These are phyloP conservation scores for Apiospora koreana DNA, from an alignment of 2,329 filamentous ascomycete species.

Conservation along the genomic window DNA sequence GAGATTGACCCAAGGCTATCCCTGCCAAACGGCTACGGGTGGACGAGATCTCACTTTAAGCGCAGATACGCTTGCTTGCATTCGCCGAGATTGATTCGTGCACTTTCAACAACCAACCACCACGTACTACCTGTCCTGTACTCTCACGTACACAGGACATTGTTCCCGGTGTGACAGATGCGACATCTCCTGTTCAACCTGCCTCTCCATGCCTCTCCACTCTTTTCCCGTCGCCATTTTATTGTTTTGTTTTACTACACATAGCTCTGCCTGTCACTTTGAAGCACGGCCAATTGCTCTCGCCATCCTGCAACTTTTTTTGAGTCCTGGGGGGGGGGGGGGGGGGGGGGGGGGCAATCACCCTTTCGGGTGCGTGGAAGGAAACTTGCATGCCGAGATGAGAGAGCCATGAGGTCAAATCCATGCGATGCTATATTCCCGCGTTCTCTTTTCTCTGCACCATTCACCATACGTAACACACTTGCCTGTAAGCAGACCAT, in stretches of 20 bases:
- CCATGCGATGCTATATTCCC: too few relatives aligned
- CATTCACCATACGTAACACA: not conserved
- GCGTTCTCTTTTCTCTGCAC: not conserved
- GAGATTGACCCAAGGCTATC: not conserved
- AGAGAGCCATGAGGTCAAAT: not conserved
- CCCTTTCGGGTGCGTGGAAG: not conserved
- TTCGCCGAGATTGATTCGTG: not conserved
- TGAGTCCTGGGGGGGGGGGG: too few relatives aligned
- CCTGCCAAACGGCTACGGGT: not conserved
- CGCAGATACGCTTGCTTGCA: slow-evolving; percentile 2
- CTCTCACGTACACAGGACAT: not conserved
- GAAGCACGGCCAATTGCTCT: not conserved
- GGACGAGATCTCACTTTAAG: not conserved
- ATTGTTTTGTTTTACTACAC: not conserved
- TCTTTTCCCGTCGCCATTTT: not conserved
- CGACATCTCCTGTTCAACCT: not conserved
- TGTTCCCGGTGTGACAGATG: not conserved
- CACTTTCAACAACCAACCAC: not conserved
- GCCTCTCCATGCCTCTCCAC: not conserved
- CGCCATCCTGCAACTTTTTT: not conserved
- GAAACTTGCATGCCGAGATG: not conserved
- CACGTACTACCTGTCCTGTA: not conserved
- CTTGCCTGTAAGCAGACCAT: not conserved
- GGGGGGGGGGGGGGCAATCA: not conserved
- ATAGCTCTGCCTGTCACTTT: not conserved